Percentiles rank a stretch among this genome's conserved stretches.
Conservation (phyloP, 208 protist genomes). For the Acanthamoeba quina region DNA sequence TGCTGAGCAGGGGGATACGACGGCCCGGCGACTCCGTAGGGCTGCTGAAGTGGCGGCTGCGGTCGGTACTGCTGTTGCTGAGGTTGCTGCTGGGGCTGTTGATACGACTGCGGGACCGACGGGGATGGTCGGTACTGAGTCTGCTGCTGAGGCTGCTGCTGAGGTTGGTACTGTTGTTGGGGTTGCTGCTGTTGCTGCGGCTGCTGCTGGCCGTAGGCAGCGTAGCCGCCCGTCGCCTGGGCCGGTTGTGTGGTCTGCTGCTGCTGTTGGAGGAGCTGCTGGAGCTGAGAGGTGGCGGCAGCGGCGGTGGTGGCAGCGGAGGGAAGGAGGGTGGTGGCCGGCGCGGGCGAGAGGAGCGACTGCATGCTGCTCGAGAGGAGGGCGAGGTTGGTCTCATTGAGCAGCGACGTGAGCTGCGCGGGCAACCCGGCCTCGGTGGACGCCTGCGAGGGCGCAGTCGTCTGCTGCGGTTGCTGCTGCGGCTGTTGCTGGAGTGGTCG, state of each 20-base stretch:
- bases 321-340: not conserved
- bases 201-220: conserved; percentile 40
- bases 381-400: conserved; percentile 59
- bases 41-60: not conserved
- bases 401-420: conserved; percentile 3
- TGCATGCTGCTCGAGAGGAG: conserved; percentile 45
- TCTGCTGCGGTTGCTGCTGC: not conserved
- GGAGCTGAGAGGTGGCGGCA: conserved; percentile 1
- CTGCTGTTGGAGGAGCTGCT: conserved; percentile 17
- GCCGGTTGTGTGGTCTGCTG: not conserved
- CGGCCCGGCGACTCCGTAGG: not conserved
- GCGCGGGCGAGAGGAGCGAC: conserved; percentile 1
- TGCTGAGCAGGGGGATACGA: not conserved
- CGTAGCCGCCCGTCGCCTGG: not conserved
- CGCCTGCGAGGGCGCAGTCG: not conserved
- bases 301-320: not conserved
- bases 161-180: not conserved
- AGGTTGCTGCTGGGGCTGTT: conserved; percentile 22
- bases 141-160: conserved; percentile 4
- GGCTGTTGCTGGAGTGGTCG: not conserved
- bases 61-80: conserved; percentile 16
- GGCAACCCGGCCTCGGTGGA: not conserved
- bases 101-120: not conserved
- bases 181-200: not conserved
- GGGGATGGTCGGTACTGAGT: not conserved